Evolutionary conservation across 2,329 filamentous ascomycete species (phyloP).

Genomic region (Diaporthe destruens): DNA sequence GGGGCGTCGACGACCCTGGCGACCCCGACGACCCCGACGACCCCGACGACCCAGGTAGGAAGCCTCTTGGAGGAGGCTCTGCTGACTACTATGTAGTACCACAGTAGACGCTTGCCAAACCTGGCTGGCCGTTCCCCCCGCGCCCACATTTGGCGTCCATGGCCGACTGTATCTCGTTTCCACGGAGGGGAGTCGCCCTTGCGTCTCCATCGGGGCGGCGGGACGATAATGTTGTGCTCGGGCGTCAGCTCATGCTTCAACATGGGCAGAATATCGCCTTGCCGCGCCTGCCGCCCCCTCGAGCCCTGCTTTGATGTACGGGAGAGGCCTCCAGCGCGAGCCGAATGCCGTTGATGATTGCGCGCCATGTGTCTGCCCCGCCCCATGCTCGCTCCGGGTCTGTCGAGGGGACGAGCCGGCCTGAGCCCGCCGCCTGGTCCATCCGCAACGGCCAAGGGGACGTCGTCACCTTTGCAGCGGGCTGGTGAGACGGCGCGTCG

Average conservation of each 20-base stretch:
- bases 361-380: slow-evolving; percentile 21
- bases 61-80: slow-evolving; percentile 16
- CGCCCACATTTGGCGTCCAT: background rate
- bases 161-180: background rate
- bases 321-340: slow-evolving; percentile 22
- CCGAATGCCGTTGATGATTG: slow-evolving; percentile 22
- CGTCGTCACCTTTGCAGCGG: slow-evolving; percentile 27
- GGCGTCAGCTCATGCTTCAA: slow-evolving; percentile 29
- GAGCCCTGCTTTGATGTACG: background rate
- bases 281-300: slow-evolving; percentile 31
- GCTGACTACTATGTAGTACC: no score
- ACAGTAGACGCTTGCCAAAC: slow-evolving; percentile 7
- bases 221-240: slow-evolving; percentile 27
- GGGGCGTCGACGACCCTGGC: background rate
- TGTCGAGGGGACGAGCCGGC: slow-evolving; percentile 28
- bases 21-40: background rate
- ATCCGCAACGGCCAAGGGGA: slow-evolving; percentile 39
- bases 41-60: background rate
- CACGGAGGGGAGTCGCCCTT: slow-evolving; percentile 27
- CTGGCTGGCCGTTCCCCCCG: background rate
- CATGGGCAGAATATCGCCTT: slow-evolving; percentile 34
- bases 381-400: slow-evolving; percentile 12
- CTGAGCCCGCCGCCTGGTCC: slow-evolving; percentile 34
- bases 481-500: slow-evolving; percentile 36
- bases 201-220: slow-evolving; percentile 27